A percentile compares a stretch with the other conserved stretches of the same genome.
Evolutionary conservation across 1,139 yeast genomes (phyloP).

Genomic region (Magnusiomyces ingens): DNA sequence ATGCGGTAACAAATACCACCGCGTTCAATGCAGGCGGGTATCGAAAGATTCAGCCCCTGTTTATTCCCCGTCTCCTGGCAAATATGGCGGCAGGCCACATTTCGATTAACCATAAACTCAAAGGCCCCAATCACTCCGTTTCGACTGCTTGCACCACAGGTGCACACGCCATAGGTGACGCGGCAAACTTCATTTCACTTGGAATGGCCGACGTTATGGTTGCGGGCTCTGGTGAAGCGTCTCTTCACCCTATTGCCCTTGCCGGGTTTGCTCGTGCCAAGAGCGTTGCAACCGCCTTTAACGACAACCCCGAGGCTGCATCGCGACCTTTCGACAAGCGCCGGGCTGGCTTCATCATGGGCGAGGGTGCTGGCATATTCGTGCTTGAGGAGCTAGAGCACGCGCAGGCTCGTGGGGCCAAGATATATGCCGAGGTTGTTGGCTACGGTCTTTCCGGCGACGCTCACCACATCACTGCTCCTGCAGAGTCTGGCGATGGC

Average conservation of each 20-base stretch:
- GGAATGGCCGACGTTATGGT: constrained; percentile 83
- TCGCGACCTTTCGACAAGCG: constrained; percentile 81
- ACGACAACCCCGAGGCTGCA: constrained; percentile 56
- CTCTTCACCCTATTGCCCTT: constrained; percentile 77
- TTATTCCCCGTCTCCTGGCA: constrained; percentile 73
- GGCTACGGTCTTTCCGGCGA: constrained; percentile 94
- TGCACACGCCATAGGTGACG: constrained; percentile 89
- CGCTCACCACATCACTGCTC: constrained; percentile 90
- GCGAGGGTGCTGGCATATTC: constrained; percentile 87
- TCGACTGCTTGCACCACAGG: constrained; percentile 99
- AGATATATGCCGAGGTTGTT: constrained; percentile 69
- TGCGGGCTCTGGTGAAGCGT: constrained; percentile 90
- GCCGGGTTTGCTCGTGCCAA: constrained; percentile 92
- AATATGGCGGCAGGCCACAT: constrained; percentile 96
- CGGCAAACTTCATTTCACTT: constrained; percentile 66
- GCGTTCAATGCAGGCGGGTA: constrained; percentile 50
- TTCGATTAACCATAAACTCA: constrained; percentile 65
- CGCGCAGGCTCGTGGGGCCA: constrained; percentile 57
- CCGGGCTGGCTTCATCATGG: constrained; percentile 82
- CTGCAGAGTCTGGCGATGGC: constrained; percentile 74
- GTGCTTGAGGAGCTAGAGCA: constrained; percentile 72
- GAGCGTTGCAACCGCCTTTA: constrained; percentile 60
- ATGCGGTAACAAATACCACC: constrained; percentile 55
- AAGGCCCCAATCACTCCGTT: constrained; percentile 84
- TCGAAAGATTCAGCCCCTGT: constrained; percentile 72